phyloP scores from a whole-genome alignment of 2,329 filamentous ascomycete genomes.

The Claviceps maximensis region DNA sequence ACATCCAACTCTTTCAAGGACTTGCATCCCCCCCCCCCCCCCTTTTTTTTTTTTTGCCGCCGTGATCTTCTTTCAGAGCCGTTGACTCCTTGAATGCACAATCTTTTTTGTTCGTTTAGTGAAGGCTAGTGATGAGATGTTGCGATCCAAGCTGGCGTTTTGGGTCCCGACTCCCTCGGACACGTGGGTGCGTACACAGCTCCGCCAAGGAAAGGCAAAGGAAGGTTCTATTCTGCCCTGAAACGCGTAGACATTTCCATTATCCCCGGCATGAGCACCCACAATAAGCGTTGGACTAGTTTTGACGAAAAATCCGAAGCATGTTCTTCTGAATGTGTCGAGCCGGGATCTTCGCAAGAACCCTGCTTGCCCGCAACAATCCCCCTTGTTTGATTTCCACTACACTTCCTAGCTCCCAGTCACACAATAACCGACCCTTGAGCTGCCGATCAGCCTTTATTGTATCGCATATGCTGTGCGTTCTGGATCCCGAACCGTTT shows the following conservation, averaged over 20 bases:
- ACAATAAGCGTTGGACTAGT: not conserved
- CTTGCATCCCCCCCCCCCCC: constrained; percentile 4
- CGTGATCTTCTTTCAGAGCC: not conserved
- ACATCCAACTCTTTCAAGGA: constrained; percentile 8
- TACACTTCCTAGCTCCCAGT: constrained; percentile 19
- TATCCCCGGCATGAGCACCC: constrained; percentile 8
- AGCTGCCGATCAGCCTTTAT: constrained; percentile 26
- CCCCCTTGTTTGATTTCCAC: constrained; percentile 13
- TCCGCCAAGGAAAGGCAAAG: not conserved
- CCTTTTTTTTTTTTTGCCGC: not conserved
- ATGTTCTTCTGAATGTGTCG: constrained; percentile 7
- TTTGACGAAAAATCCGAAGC: constrained; percentile 4
- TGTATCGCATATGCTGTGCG: constrained; percentile 11
- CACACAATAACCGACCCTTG: constrained; percentile 35
- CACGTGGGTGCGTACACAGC: not conserved
- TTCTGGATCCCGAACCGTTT: constrained; percentile 16
- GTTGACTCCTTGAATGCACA: constrained; percentile 4
- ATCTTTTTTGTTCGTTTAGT: not conserved
- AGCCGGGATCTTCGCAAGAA: constrained; percentile 2
- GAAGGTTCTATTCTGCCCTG: not conserved
- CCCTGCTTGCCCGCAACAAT: constrained; percentile 21
- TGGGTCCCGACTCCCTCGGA: not conserved
- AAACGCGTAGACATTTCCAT: constrained; percentile 11
- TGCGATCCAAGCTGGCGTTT: not conserved
- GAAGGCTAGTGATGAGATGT: not conserved